These are phyloP conservation scores for Dothideomycetes sp. DNA, from an alignment of 2,329 filamentous ascomycete genomes.

Conservation along the genomic window DNA sequence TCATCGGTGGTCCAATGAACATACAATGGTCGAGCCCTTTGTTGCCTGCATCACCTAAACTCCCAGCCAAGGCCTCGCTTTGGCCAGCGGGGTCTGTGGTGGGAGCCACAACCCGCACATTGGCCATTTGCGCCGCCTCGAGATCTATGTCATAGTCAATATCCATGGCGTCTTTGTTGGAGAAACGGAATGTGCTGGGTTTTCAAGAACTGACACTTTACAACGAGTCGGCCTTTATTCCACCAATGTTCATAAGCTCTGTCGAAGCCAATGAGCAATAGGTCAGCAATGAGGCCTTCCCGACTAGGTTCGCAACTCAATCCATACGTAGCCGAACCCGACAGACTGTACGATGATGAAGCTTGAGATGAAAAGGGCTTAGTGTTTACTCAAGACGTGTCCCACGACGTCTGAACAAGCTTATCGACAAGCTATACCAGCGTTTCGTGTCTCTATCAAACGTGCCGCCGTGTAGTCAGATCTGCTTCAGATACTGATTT, in stretches of 20 bases:
- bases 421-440: neutral
- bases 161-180: no score
- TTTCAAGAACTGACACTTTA: no score
- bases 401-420: neutral
- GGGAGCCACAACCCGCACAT: constrained; percentile 1
- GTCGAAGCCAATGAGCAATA: no score
- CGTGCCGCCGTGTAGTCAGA: neutral
- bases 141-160: neutral
- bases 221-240: no score
- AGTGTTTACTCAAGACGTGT: neutral
- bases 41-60: constrained; percentile 7
- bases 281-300: no score
- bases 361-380: no score
- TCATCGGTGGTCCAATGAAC: no score
- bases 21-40: constrained; percentile 9
- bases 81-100: constrained; percentile 1
- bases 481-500: neutral
- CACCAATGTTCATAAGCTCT: no score
- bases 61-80: constrained; percentile 2
- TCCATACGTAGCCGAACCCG: no score
- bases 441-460: neutral
- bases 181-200: no score
- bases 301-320: no score
- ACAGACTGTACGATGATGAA: no score
- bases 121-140: constrained; percentile 6